These are phyloP conservation scores for Heterococcus sp. DNA, from an alignment of 108 stramenopile species.

Conservation along the genomic window DNA sequence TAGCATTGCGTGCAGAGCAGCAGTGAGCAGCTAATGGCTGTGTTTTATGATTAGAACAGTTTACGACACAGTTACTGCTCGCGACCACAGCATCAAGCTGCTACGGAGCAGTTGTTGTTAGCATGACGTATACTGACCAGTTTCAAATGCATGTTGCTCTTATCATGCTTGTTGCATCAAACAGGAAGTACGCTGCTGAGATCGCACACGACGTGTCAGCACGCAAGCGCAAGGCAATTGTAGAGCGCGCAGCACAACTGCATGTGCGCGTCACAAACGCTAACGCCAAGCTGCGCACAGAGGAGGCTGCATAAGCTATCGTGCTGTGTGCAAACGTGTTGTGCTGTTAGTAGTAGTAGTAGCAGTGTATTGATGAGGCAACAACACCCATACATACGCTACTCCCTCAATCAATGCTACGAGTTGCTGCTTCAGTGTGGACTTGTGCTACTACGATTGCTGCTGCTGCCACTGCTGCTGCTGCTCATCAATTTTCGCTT, in stretches of 20 bases:
- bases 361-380: too few relatives aligned
- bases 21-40: too few relatives aligned
- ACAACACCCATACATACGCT: too few relatives aligned
- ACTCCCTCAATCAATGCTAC: too few relatives aligned
- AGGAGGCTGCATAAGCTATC: conserved; percentile 69
- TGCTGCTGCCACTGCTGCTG: too few relatives aligned
- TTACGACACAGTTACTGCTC: background rate
- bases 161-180: background rate
- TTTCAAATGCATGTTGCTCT: background rate
- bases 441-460: background rate
- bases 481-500: too few relatives aligned
- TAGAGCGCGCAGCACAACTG: conserved; percentile 95
- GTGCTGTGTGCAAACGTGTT: background rate
- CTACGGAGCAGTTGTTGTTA: background rate
- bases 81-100: background rate
- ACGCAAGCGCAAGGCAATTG: conserved; percentile 86
- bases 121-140: background rate
- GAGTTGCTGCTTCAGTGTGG: too few relatives aligned
- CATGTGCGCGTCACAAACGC: conserved; percentile 87
- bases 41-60: background rate
- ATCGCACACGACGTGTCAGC: conserved; percentile 90
- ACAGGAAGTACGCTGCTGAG: conserved; percentile 90
- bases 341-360: too few relatives aligned
- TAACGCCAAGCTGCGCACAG: conserved; percentile 80
- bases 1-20: too few relatives aligned